These are phyloP conservation scores for Clonostachys chloroleuca DNA, from an alignment of 2,329 filamentous ascomycete species.

Conservation along the genomic window DNA sequence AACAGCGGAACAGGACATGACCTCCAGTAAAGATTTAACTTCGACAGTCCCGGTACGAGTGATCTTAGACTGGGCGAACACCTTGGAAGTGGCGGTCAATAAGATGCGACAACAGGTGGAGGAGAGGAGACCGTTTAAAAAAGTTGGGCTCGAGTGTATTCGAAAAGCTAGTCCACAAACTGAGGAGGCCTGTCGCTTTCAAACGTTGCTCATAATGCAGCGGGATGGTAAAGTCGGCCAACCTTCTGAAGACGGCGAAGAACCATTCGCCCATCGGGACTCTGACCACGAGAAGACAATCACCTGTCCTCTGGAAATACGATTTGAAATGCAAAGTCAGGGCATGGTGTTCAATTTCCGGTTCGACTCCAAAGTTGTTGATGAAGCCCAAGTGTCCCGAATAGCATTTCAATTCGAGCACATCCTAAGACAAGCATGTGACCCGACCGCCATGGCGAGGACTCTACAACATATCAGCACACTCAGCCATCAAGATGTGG, in stretches of 20 bases:
- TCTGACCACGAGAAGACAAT: not conserved
- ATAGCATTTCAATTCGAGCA: not conserved
- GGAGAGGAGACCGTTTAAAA: not conserved
- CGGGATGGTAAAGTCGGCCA: too few species aligned
- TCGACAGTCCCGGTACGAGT: slow-evolving; percentile 11
- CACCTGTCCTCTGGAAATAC: too few species aligned
- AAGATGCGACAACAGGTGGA: slow-evolving; percentile 6
- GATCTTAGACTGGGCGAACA: not conserved
- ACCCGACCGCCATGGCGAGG: too few species aligned
- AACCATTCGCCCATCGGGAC: not conserved
- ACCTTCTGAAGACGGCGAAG: too few species aligned
- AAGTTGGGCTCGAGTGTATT: too few species aligned
- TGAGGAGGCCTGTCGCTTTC: too few species aligned
- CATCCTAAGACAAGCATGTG: not conserved
- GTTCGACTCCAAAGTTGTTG: too few species aligned
- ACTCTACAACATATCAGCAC: too few species aligned
- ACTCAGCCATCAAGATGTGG: not conserved
- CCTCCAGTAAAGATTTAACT: slow-evolving; percentile 10
- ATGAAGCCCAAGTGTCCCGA: too few species aligned
- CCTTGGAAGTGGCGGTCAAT: slow-evolving; percentile 3
- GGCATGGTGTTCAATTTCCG: too few species aligned
- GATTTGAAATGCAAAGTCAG: too few species aligned
- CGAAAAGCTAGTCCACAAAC: not conserved
- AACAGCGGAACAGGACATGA: slow-evolving; percentile 6
- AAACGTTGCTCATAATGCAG: too few species aligned